Conservation (phyloP, 106 monocot genomes). For the Acorus gramineus region DNA sequence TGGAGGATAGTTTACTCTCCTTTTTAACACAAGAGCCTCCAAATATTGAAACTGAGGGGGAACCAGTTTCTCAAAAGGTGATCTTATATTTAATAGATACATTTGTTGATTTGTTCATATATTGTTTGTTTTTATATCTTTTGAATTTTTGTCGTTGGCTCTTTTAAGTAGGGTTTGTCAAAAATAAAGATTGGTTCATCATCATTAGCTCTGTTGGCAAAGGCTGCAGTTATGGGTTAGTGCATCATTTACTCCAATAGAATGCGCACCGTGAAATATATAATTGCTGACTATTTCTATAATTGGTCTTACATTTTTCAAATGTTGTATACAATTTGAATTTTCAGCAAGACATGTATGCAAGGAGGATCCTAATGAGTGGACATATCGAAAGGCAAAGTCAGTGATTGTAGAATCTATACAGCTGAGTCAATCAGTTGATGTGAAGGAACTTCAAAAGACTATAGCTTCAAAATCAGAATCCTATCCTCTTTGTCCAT, state of each 20-base stretch:
- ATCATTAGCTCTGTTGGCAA: conserved; percentile 74
- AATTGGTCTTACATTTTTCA: not conserved
- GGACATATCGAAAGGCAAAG: conserved; percentile 68
- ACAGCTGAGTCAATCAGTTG: conserved; percentile 67
- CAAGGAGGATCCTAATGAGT: conserved; percentile 61
- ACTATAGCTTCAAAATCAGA: conserved; percentile 43
- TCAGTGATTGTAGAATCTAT: conserved; percentile 67
- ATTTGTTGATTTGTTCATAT: not conserved
- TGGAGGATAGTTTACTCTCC: conserved; percentile 66
- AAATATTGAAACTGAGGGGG: conserved; percentile 61
- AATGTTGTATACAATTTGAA: conserved; percentile 1
- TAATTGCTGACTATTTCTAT: too few relatives aligned
- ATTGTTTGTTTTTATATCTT: not conserved
- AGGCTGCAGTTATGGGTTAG: conserved; percentile 78
- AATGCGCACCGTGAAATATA: too few relatives aligned
- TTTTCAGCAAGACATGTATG: conserved; percentile 61
- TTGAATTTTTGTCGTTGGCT: conserved; percentile 1
- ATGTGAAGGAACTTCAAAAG: conserved; percentile 53
- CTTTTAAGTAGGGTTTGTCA: conserved; percentile 46
- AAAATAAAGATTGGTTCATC: conserved; percentile 77
- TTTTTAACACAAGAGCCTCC: conserved; percentile 61
- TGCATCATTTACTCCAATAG: not conserved
- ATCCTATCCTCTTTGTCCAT: conserved; percentile 51
- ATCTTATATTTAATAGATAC: not conserved
- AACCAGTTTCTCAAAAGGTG: conserved; percentile 71